A percentile compares a stretch with the other conserved stretches of the same genome.
Evolutionary conservation across 768 basidiomycete species (phyloP).

Genomic region (Tulasnella sp.): DNA sequence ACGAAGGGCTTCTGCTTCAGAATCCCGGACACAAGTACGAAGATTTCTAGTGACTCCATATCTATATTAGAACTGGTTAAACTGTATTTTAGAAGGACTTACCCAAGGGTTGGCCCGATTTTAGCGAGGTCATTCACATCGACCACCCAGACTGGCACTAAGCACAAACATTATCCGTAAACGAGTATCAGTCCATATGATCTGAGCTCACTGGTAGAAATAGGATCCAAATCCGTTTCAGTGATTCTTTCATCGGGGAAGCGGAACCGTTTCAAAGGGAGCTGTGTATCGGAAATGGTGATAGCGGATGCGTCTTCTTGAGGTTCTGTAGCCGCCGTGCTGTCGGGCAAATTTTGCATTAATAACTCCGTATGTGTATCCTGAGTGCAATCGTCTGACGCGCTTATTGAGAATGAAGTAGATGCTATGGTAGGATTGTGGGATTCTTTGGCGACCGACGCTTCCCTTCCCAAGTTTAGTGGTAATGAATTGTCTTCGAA

Average conservation of each 20-base stretch:
- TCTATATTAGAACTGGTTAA: neutral
- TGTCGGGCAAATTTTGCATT: neutral
- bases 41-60: neutral
- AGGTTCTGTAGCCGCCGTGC: neutral
- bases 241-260: slow-evolving; percentile 6
- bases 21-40: neutral
- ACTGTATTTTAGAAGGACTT: slow-evolving; percentile 1
- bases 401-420: neutral
- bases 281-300: neutral
- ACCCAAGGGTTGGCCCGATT: slow-evolving; percentile 10
- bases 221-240: slow-evolving; percentile 1
- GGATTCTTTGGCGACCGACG: neutral
- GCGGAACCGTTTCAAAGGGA: slow-evolving; percentile 6
- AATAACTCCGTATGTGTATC: neutral
- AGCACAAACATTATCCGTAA: neutral
- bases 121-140: neutral
- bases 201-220: neutral
- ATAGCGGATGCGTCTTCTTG: neutral
- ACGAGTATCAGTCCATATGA: neutral
- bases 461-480: no score
- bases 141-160: slow-evolving; percentile 4
- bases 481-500: slow-evolving; percentile 30
- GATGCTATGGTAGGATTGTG: neutral
- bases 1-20: slow-evolving; percentile 27
- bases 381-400: neutral